Evolutionary conservation across 768 basidiomycete species (phyloP).

Genomic region (Trametes coccinea): DNA sequence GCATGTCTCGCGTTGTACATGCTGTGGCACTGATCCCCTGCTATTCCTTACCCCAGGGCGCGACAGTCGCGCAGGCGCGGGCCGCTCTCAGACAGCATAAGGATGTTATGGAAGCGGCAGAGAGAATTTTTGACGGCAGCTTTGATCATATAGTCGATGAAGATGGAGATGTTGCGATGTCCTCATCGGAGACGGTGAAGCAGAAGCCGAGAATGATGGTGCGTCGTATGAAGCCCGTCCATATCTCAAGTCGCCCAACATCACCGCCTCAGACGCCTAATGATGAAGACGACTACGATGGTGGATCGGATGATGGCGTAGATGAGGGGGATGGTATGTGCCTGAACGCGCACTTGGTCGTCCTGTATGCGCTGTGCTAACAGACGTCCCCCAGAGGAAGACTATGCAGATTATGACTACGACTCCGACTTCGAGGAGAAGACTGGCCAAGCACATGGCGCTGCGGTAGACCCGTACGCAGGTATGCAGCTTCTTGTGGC

Average conservation of each 20-base stretch:
- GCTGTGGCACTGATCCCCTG: background rate
- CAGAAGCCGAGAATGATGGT: conserved; percentile 31
- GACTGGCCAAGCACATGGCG: conserved; percentile 38
- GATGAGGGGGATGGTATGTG: conserved; percentile 52
- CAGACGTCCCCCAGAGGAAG: conserved; percentile 41
- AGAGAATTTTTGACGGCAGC: conserved; percentile 80
- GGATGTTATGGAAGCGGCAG: conserved; percentile 93
- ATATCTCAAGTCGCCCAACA: background rate
- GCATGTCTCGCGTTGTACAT: background rate
- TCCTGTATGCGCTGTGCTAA: background rate
- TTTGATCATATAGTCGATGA: conserved; percentile 72
- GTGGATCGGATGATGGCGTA: conserved; percentile 50
- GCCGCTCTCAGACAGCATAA: conserved; percentile 79
- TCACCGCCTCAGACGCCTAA: conserved; percentile 55
- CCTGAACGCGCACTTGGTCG: background rate
- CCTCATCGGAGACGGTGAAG: conserved; percentile 10
- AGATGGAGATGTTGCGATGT: conserved; percentile 38
- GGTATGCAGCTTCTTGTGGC: conserved; percentile 43
- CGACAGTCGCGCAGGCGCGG: conserved; percentile 75
- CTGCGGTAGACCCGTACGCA: conserved; percentile 85
- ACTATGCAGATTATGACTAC: conserved; percentile 82
- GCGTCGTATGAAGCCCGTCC: conserved; percentile 13
- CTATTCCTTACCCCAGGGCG: conserved; percentile 55
- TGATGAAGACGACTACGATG: conserved; percentile 50
- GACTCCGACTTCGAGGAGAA: conserved; percentile 74